Percentiles rank a stretch among this genome's conserved stretches.
phyloP scores from a whole-genome alignment of 495 filamentous ascomycete species.

The Penicillium bialowiezense region DNA sequence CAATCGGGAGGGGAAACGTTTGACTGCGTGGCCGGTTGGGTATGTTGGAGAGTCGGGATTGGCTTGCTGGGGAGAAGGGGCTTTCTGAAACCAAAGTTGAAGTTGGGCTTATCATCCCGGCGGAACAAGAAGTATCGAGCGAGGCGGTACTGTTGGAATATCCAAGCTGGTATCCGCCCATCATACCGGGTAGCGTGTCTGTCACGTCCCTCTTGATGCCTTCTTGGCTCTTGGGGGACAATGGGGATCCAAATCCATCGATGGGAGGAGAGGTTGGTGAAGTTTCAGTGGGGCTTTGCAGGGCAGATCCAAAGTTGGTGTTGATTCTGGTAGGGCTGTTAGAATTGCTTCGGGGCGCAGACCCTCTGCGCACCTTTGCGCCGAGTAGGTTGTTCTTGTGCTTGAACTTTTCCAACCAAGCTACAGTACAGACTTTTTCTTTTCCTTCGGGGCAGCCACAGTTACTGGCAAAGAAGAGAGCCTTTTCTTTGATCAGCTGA shows the following conservation, averaged over 20 bases:
- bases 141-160: constrained; percentile 59
- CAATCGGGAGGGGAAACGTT: constrained; percentile 75
- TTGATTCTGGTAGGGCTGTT: constrained; percentile 40
- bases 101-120: constrained; percentile 76
- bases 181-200: constrained; percentile 51
- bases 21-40: constrained; percentile 81
- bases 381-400: constrained; percentile 78
- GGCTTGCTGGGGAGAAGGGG: constrained; percentile 66
- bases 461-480: constrained; percentile 77
- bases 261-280: constrained; percentile 74
- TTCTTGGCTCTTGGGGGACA: constrained; percentile 69
- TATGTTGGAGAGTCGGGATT: constrained; percentile 56
- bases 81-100: constrained; percentile 80
- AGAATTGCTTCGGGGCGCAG: constrained; percentile 57
- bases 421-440: constrained; percentile 67
- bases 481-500: constrained; percentile 83
- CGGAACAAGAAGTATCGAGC: constrained; percentile 60
- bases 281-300: constrained; percentile 64
- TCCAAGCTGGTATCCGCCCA: constrained; percentile 50
- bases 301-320: constrained; percentile 52
- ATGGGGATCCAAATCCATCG: constrained; percentile 53
- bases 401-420: constrained; percentile 97
- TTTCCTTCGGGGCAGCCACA: constrained; percentile 73
- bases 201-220: constrained; percentile 53
- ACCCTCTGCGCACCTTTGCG: constrained; percentile 67